Evolutionary conservation across 495 filamentous ascomycete genomes (phyloP), one percentile per base, ranked within the genome.

Genomic region (Penicillium parvum): DNA sequence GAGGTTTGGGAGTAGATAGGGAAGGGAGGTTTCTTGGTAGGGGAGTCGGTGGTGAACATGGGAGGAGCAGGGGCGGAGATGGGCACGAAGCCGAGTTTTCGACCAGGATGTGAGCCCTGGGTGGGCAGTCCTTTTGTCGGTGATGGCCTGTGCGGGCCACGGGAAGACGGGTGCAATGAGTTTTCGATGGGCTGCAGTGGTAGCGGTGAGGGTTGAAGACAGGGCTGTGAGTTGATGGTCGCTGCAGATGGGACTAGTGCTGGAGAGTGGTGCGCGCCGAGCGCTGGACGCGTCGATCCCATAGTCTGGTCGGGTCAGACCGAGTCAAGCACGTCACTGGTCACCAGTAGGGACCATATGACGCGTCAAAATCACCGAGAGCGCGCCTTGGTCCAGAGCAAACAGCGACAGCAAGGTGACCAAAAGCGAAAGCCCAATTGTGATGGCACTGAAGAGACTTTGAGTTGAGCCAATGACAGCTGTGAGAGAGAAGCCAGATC

Each of bases 21-120:
- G 64, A 81, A 76, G 27, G 78, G 53, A 6, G 83, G 74, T 54
- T 85, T 88, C 73, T 96, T 96, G 54, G 81, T 69, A 19, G 85
- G 87, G 10, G 89, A 92, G 66, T 92, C 90, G n/a, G 88, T 95
- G 34, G 74, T 73, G 52, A 85, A 84, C 44, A 65, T 70, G 27
- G 78, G 71, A 40, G 74, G 66, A 44, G 65, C 58, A 14, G 90
- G 88, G 3, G 86, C 86, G 37, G 82, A 81, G 63, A 94, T 88
- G 32, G 81, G 76, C 40, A 90, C 60, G 49, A 71, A 72, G 36
- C 61, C 63, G 39, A 73, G 55, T 46, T 71, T 65, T 27, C 55
- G 56, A 22, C 58, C 49, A 32, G 60, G 54, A 40, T 61, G 43
- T 4, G 61, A 66, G 40, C 53, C 60, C 66, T 69, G 54, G 55